These are phyloP conservation scores for Suhomyces sp. DNA, from an alignment of 805 yeast genomes.

Conservation along the genomic window DNA sequence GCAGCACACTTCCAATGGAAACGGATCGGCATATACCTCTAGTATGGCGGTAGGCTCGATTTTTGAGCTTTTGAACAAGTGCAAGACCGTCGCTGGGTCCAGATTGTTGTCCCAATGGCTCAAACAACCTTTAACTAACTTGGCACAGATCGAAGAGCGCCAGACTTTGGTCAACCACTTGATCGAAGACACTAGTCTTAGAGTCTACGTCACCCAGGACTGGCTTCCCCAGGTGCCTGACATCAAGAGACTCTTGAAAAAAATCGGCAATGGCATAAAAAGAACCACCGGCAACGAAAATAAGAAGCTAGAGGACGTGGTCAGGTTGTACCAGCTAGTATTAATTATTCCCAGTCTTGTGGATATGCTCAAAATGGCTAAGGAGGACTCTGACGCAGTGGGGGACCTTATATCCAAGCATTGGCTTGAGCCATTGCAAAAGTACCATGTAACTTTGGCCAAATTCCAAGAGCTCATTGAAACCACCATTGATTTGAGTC, in stretches of 20 bases:
- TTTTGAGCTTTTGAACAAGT: constrained; percentile 80
- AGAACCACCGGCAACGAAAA: constrained; percentile 32
- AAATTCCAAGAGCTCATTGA: constrained; percentile 86
- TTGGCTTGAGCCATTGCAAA: constrained; percentile 60
- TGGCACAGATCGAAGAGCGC: constrained; percentile 57
- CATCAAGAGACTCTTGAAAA: constrained; percentile 68
- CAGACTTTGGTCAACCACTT: constrained; percentile 73
- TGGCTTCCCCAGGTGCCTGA: constrained; percentile 78
- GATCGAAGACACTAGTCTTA: constrained; percentile 63
- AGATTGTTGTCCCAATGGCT: constrained; percentile 90
- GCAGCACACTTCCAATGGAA: constrained; percentile 13
- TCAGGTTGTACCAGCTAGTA: constrained; percentile 80
- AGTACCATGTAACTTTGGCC: constrained; percentile 48
- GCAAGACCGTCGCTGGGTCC: constrained; percentile 88
- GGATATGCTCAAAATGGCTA: constrained; percentile 45
- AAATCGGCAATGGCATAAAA: constrained; percentile 42
- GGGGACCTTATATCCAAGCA: constrained; percentile 39
- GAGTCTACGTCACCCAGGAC: constrained; percentile 64
- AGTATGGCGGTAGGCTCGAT: constrained; percentile 45
- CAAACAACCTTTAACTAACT: constrained; percentile 85
- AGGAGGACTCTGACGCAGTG: constrained; percentile 39
- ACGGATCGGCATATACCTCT: constrained; percentile 1
- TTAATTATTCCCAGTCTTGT: constrained; percentile 67
- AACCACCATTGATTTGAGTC: constrained; percentile 84
- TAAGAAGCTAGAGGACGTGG: constrained; percentile 82